These are phyloP conservation scores for Helminthosporium solani DNA, from an alignment of 2,329 filamentous ascomycete species.

Conservation along the genomic window DNA sequence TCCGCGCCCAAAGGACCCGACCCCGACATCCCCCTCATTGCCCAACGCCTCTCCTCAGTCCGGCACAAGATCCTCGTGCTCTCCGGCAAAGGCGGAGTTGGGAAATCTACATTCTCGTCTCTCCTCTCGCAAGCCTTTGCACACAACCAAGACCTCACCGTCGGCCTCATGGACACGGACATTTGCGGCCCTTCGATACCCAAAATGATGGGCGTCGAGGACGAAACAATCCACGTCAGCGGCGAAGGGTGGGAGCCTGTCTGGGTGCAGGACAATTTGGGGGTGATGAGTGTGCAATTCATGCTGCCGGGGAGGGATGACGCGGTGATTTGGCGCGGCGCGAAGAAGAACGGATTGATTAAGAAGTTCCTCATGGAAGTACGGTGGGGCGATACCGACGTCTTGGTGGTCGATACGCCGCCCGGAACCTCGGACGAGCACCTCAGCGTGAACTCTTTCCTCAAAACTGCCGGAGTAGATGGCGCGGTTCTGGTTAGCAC, in stretches of 20 bases:
- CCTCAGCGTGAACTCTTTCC: conserved; percentile 84
- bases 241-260: conserved; percentile 90
- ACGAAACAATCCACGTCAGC: conserved; percentile 89
- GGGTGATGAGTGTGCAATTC: conserved; percentile 97
- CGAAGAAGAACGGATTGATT: conserved; percentile 98
- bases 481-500: conserved; percentile 93
- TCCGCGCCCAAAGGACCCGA: conserved; percentile 93
- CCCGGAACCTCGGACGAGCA: conserved; percentile 96
- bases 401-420: conserved; percentile 89
- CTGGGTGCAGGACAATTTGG: conserved; percentile 91
- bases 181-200: conserved; percentile 96
- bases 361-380: conserved; percentile 98
- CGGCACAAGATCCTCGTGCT: conserved; percentile 91
- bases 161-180: conserved; percentile 97
- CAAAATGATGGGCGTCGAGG: conserved; percentile 98
- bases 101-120: conserved; percentile 90
- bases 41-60: conserved; percentile 75
- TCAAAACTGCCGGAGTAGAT: conserved; percentile 89
- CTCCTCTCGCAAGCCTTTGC: conserved; percentile 89
- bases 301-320: conserved; percentile 94
- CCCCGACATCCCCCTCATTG: conserved; percentile 87
- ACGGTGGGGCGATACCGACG: conserved; percentile 94
- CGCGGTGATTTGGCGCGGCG: conserved; percentile 94
- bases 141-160: conserved; percentile 71
- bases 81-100: conserved; percentile 93